Evolutionary conservation across 208 protist species (phyloP), one percentile per base, ranked within the genome.

Genomic region (Porcisia hertigi): DNA sequence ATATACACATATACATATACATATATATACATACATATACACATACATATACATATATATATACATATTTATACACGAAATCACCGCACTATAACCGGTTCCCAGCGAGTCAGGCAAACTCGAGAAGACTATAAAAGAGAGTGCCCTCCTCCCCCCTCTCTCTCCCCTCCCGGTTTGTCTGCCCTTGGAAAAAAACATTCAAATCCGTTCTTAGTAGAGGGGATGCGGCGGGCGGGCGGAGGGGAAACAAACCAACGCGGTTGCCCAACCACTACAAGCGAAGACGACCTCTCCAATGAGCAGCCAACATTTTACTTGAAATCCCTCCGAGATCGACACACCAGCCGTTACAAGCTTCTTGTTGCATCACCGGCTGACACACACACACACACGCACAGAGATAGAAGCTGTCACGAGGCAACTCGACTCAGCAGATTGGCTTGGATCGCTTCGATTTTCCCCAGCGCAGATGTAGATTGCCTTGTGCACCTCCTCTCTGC

Each of bases 401-500:
- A 41, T 12, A 12, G 34, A 11, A n/a, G 14, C 18, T 58, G 54
- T 58, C 54, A 58, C 12, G 54, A 58, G 58, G 11, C 60, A 14
- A 72, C 20, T 30, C 30, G 16, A 36, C 34, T 3, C 57, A 23
- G 62, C 58, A 69, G 39, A 62, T 7, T 52, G 1, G 74, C 73
- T 18, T 82, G 59, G 14, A 67, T 52, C 30, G 49, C 47, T 34
- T 69, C 43, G 12, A 74, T 23, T 20, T 30, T 18, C 3, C 41
- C 54, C 75, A 43, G 18, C 0, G 47, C 75, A 25, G 55, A 12
- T 39, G 67, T 34, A 3, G 69, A 45, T n/a, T 60, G 18, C 34
- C 25, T 25, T 20, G 34, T 4, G 59, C 55, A 36, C 69, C 58
- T 62, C 39, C 47, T 60, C 59, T 75, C 69, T 39, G 69, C 76